A percentile compares a stretch with the other conserved stretches of the same genome.
These are phyloP conservation scores for Thinopyrum elongatum DNA, from an alignment of 176 grass and related monocot species.

Conservation along the genomic window DNA sequence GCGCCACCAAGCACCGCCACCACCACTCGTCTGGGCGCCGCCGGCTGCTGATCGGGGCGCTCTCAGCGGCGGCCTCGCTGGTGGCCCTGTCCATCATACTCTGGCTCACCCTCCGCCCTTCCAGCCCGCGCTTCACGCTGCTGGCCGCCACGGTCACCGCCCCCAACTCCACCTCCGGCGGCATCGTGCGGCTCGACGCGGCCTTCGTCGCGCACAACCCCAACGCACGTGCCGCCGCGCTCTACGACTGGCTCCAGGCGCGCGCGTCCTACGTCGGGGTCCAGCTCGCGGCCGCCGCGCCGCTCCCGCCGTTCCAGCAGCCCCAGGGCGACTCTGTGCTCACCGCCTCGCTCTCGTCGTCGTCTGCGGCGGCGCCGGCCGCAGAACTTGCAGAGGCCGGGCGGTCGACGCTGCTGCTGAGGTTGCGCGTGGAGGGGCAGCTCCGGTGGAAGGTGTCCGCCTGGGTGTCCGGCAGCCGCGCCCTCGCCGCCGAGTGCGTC, in stretches of 20 bases:
- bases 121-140: conserved; percentile 58
- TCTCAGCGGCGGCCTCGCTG: conserved; percentile 31
- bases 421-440: conserved; percentile 45
- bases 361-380: neutral
- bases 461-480: conserved; percentile 55
- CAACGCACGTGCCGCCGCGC: conserved; percentile 53
- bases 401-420: conserved; percentile 19
- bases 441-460: conserved; percentile 73
- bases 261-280: conserved; percentile 50
- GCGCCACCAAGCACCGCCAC: conserved; percentile 28
- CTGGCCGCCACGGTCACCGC: conserved; percentile 16
- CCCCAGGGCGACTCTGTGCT: conserved; percentile 38
- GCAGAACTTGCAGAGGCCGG: neutral
- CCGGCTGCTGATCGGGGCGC: conserved; percentile 12
- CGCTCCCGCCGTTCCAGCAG: conserved; percentile 49
- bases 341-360: conserved; percentile 14
- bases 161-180: neutral
- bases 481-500: conserved; percentile 54
- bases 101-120: conserved; percentile 69
- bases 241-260: conserved; percentile 53
- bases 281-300: conserved; percentile 11
- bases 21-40: neutral
- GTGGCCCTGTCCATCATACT: conserved; percentile 47
- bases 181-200: conserved; percentile 33
- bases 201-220: conserved; percentile 61